A percentile compares a stretch with the other conserved stretches of the same genome.
Evolutionary conservation across 2,329 filamentous ascomycete genomes (phyloP).

Genomic region (Sclerotinia minor): DNA sequence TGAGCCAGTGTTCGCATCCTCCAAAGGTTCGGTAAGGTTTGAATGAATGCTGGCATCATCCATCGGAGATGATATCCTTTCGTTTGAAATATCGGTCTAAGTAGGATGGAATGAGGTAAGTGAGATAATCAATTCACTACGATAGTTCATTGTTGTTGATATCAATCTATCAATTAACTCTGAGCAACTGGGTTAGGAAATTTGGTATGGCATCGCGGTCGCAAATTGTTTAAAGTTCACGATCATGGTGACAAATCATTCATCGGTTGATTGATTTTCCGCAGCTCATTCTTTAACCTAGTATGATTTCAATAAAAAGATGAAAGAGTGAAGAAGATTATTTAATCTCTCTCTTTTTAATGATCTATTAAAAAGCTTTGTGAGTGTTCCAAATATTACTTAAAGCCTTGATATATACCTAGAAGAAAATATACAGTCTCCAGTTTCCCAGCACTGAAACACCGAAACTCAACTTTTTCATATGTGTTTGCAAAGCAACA

Average conservation of each 20-base stretch:
- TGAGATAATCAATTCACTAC: neutral
- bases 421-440: too few species aligned
- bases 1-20: neutral
- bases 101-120: neutral
- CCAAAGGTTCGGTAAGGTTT: neutral
- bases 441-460: too few species aligned
- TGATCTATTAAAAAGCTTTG: too few species aligned
- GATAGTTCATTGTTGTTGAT: neutral
- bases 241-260: neutral
- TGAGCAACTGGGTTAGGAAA: neutral
- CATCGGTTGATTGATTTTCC: slow-evolving; percentile 13
- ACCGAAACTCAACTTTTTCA: too few species aligned
- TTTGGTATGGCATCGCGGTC: neutral
- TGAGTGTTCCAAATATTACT: too few species aligned
- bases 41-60: neutral
- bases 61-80: neutral
- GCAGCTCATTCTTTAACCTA: neutral
- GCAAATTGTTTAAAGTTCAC: neutral
- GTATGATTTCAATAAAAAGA: too few species aligned
- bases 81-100: neutral
- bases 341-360: too few species aligned
- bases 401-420: too few species aligned
- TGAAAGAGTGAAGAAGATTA: too few species aligned
- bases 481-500: too few species aligned
- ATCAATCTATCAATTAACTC: neutral